Conservation (phyloP, 1,284 basidiomycete species). For the Bondarzewia mesenterica region DNA sequence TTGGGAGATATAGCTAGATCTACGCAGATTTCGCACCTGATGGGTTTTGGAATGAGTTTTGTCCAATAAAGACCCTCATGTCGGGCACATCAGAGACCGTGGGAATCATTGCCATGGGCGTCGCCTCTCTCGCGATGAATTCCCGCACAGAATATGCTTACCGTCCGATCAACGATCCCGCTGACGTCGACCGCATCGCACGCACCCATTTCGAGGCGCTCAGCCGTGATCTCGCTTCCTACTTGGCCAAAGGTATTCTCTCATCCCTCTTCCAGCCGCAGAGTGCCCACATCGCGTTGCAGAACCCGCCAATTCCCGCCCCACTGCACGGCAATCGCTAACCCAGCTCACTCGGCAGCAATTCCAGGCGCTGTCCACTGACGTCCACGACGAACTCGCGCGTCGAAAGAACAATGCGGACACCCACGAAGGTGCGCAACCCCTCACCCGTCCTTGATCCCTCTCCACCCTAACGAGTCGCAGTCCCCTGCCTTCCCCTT, state of each 20-base stretch:
- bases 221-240: conserved; percentile 61
- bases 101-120: no score
- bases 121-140: no score
- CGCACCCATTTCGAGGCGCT: conserved; percentile 72
- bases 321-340: conserved; percentile 84
- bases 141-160: conserved; percentile 73
- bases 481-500: conserved; percentile 85
- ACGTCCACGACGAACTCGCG: conserved; percentile 89
- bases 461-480: not conserved
- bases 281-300: conserved; percentile 8
- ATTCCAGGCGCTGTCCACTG: conserved; percentile 89
- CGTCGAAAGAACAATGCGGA: conserved; percentile 56
- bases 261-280: no score
- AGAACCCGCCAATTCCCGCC: conserved; percentile 75
- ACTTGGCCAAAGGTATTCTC: conserved; percentile 60
- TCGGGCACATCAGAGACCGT: no score
- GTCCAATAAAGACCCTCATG: no score
- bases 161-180: conserved; percentile 49
- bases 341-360: conserved; percentile 85
- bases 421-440: conserved; percentile 56
- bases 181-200: conserved; percentile 61
- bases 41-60: no score
- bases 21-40: no score
- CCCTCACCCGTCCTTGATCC: no score
- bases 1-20: no score